phyloP scores from a whole-genome alignment of 2,329 filamentous ascomycete genomes.

The Thielaviopsis punctulata region DNA sequence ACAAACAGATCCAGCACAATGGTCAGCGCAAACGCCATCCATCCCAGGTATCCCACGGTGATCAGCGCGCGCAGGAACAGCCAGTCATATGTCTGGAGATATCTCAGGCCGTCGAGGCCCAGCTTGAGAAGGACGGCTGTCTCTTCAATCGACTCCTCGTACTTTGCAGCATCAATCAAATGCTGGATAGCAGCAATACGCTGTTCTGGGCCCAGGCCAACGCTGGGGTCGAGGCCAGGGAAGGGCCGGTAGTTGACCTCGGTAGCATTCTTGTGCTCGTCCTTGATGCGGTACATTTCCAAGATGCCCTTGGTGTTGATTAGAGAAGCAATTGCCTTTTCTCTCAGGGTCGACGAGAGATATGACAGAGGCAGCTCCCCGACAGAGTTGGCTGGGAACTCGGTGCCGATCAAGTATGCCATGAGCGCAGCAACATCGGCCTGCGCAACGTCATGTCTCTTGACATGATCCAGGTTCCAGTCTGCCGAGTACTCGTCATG shows the following conservation, averaged over 20 bases:
- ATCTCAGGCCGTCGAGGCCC: constrained; percentile 68
- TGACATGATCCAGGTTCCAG: constrained; percentile 67
- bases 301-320: constrained; percentile 75
- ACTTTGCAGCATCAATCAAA: constrained; percentile 47
- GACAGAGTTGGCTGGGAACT: constrained; percentile 92
- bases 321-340: constrained; percentile 71
- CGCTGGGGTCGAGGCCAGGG: constrained; percentile 45
- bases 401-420: constrained; percentile 74
- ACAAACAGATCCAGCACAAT: constrained; percentile 82
- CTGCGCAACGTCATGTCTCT: constrained; percentile 80
- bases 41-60: constrained; percentile 80
- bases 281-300: constrained; percentile 93
- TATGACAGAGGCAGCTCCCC: constrained; percentile 79
- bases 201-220: constrained; percentile 40
- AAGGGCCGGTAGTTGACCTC: constrained; percentile 68
- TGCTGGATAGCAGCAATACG: constrained; percentile 50
- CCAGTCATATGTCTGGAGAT: constrained; percentile 98
- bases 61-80: constrained; percentile 80
- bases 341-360: constrained; percentile 49
- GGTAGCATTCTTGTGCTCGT: constrained; percentile 59
- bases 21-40: constrained; percentile 83
- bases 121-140: constrained; percentile 61
- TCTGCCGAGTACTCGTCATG: constrained; percentile 86
- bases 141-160: constrained; percentile 62
- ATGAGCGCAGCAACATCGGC: constrained; percentile 91